Conservation (phyloP, 805 yeast genomes). For the Saccharomycopsis lassenensis region DNA sequence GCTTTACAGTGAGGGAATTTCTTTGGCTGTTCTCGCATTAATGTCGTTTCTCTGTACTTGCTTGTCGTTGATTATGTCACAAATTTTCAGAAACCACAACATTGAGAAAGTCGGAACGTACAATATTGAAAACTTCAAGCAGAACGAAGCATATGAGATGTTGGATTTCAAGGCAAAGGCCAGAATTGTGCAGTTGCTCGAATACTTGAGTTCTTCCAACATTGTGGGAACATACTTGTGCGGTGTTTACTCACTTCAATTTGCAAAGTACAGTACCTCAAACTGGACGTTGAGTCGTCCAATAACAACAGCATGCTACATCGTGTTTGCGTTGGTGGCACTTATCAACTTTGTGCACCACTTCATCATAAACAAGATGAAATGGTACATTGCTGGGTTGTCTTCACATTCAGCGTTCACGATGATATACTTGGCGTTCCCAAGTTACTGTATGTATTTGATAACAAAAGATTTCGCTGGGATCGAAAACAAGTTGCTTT, state of each 20-base stretch:
- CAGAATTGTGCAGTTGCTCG: neutral
- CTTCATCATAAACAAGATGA: neutral
- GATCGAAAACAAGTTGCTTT: slow-evolving; percentile 4
- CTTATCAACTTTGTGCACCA: slow-evolving; percentile 2
- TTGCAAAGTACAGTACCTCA: neutral
- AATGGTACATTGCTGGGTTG: slow-evolving; percentile 5
- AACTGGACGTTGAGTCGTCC: neutral
- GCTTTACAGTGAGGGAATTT: slow-evolving; percentile 3
- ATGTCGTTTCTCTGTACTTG: slow-evolving; percentile 3
- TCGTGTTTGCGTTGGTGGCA: slow-evolving; percentile 4
- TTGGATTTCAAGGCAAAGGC: slow-evolving; percentile 5
- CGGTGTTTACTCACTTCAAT: slow-evolving; percentile 1
- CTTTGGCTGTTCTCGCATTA: slow-evolving; percentile 1
- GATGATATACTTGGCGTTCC: slow-evolving; percentile 1
- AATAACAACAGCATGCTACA: neutral
- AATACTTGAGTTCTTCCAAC: slow-evolving; percentile 4
- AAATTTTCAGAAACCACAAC: slow-evolving; percentile 9
- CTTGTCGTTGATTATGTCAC: neutral
- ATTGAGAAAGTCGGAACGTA: slow-evolving; percentile 4
- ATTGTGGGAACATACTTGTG: neutral
- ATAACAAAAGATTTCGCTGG: slow-evolving; percentile 3
- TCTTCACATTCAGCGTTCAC: neutral
- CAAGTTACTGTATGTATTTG: slow-evolving; percentile 2
- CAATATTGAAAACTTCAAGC: slow-evolving; percentile 5
- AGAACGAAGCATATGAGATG: neutral